Percentiles rank a stretch among this genome's conserved stretches.
phyloP scores from a whole-genome alignment of 345 rosid genomes.

The Microcos paniculata region DNA sequence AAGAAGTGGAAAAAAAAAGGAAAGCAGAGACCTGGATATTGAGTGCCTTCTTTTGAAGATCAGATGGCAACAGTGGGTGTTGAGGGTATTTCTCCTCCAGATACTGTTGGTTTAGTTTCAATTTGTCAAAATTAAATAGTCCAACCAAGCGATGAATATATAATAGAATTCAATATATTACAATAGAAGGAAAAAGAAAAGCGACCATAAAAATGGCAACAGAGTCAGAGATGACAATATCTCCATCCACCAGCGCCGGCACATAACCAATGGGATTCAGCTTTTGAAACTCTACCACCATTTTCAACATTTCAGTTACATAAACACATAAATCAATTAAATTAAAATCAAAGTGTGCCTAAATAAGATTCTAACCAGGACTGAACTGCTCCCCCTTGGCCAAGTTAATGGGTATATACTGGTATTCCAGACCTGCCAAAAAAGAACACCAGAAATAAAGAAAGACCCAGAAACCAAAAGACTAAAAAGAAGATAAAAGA shows the following conservation, averaged over 20 bases:
- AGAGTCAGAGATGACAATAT: conserved; percentile 63
- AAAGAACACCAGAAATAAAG: neutral
- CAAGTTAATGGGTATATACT: conserved; percentile 62
- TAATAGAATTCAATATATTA: neutral
- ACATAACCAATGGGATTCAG: conserved; percentile 83
- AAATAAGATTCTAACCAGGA: conserved; percentile 44
- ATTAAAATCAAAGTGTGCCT: neutral
- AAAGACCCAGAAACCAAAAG: neutral
- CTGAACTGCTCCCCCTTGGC: conserved; percentile 52
- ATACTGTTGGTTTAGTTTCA: conserved; percentile 39
- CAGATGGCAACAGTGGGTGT: conserved; percentile 59
- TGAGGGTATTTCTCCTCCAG: conserved; percentile 85
- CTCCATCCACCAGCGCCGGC: conserved; percentile 77
- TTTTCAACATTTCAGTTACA: neutral
- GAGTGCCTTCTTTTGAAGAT: conserved; percentile 57
- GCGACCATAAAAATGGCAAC: conserved; percentile 65
- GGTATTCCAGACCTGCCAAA: conserved; percentile 59
- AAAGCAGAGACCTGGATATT: conserved; percentile 55
- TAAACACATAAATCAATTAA: neutral
- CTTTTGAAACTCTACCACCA: conserved; percentile 54
- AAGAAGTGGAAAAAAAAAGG: neutral
- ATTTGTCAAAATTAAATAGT: neutral
- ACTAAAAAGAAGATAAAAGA: neutral
- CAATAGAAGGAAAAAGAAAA: neutral
- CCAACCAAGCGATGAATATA: neutral